Conservation (phyloP, 768 basidiomycete species). For the Scleroderma bovista region DNA sequence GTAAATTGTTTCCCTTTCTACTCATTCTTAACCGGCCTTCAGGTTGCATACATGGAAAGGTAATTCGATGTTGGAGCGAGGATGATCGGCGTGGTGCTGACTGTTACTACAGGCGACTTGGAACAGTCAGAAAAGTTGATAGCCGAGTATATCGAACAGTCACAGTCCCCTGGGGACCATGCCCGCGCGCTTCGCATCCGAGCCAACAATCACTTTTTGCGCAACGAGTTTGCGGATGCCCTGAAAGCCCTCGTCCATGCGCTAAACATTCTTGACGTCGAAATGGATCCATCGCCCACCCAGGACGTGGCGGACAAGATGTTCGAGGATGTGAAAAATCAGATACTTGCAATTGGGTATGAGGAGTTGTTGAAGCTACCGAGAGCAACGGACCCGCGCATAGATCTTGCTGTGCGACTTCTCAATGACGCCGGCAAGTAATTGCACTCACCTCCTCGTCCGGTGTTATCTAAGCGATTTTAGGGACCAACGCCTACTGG, state of each 20-base stretch:
- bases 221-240: slow-evolving; percentile 50
- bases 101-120: slow-evolving; percentile 43
- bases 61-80: neutral
- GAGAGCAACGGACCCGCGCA: slow-evolving; percentile 51
- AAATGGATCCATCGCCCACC: slow-evolving; percentile 49
- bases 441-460: neutral
- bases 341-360: slow-evolving; percentile 64
- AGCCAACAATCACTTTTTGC: slow-evolving; percentile 60
- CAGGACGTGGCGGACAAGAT: slow-evolving; percentile 51
- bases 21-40: neutral
- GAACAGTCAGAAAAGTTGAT: slow-evolving; percentile 47
- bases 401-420: slow-evolving; percentile 58
- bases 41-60: slow-evolving; percentile 1
- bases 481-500: slow-evolving; percentile 71
- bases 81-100: neutral
- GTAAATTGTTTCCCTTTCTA: neutral
- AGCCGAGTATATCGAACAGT: slow-evolving; percentile 47
- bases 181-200: slow-evolving; percentile 52
- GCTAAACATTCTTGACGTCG: slow-evolving; percentile 56
- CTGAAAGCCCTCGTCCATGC: slow-evolving; percentile 55
- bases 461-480: neutral
- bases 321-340: slow-evolving; percentile 67
- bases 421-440: slow-evolving; percentile 62
- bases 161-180: slow-evolving; percentile 47
- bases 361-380: slow-evolving; percentile 62